phyloP scores from a whole-genome alignment of 1,139 yeast species.

The Candida pseudoviswanathii region DNA sequence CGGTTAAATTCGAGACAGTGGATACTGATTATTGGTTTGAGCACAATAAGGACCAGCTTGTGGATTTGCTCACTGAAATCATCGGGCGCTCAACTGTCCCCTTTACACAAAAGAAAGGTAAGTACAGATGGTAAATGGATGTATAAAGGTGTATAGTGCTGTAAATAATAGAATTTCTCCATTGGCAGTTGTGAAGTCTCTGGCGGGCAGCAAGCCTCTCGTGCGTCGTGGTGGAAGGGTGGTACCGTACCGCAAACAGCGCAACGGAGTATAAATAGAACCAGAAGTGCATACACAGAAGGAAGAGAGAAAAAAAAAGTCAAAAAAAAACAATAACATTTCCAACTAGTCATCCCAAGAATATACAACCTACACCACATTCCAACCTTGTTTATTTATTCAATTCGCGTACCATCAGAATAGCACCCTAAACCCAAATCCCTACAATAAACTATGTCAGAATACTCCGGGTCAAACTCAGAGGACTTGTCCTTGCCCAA shows the following conservation, averaged over 20 bases:
- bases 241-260: too few species aligned
- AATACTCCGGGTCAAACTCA: constrained; percentile 35
- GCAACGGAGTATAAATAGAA: too few species aligned
- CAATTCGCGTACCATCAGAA: neutral
- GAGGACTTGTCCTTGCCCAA: constrained; percentile 53
- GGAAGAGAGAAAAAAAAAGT: neutral
- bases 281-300: neutral
- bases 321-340: neutral
- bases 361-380: too few species aligned
- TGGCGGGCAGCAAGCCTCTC: too few species aligned
- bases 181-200: too few species aligned
- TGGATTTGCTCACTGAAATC: constrained; percentile 25
- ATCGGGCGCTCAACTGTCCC: too few species aligned
- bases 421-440: neutral
- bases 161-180: too few species aligned
- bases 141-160: too few species aligned
- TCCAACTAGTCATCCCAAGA: too few species aligned
- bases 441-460: constrained; percentile 30
- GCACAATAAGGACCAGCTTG: constrained; percentile 43
- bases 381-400: neutral
- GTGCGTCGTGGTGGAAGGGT: neutral
- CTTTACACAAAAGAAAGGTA: too few species aligned
- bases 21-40: constrained; percentile 52
- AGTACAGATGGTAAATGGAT: too few species aligned
- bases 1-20: constrained; percentile 28